A percentile compares a stretch with the other conserved stretches of the same genome.
phyloP scores from a whole-genome alignment of 306 rosid species.

The Dalbergia cochinchinensis region DNA sequence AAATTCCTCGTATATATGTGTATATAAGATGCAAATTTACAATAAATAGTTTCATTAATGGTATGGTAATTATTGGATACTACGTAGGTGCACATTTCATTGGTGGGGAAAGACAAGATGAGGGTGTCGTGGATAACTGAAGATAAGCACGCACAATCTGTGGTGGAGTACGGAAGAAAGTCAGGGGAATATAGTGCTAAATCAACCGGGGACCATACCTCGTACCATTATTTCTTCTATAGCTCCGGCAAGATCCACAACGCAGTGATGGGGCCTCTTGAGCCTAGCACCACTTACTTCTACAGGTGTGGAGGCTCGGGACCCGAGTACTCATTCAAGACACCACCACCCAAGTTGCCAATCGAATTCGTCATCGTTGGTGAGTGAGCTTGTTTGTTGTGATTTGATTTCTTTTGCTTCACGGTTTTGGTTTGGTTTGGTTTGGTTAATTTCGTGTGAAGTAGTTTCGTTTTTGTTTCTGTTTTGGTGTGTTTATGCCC shows the following conservation, averaged over 20 bases:
- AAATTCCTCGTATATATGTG: no score
- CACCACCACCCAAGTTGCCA: slow-evolving; percentile 68
- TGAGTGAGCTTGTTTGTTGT: slow-evolving; percentile 32
- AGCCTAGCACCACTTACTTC: slow-evolving; percentile 50
- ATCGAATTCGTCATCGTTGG: slow-evolving; percentile 74
- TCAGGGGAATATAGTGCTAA: slow-evolving; percentile 42
- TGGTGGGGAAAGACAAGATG: slow-evolving; percentile 69
- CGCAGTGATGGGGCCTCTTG: slow-evolving; percentile 48
- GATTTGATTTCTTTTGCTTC: slow-evolving; percentile 7
- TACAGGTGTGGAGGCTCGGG: slow-evolving; percentile 53
- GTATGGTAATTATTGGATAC: no score
- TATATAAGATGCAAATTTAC: no score
- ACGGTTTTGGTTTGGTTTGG: background rate
- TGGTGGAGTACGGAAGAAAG: slow-evolving; percentile 56
- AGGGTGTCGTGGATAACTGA: slow-evolving; percentile 82
- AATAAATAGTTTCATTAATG: no score
- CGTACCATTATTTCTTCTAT: slow-evolving; percentile 52
- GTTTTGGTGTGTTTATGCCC: background rate
- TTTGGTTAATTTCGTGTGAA: background rate
- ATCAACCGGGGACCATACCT: slow-evolving; percentile 30
- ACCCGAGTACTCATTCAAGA: slow-evolving; percentile 72
- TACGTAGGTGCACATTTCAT: slow-evolving; percentile 72
- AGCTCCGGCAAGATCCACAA: slow-evolving; percentile 52
- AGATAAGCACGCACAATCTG: slow-evolving; percentile 36
- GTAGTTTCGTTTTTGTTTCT: background rate